These are phyloP conservation scores for Talaromyces piceae DNA, from an alignment of 2,329 filamentous ascomycete genomes.

Conservation along the genomic window DNA sequence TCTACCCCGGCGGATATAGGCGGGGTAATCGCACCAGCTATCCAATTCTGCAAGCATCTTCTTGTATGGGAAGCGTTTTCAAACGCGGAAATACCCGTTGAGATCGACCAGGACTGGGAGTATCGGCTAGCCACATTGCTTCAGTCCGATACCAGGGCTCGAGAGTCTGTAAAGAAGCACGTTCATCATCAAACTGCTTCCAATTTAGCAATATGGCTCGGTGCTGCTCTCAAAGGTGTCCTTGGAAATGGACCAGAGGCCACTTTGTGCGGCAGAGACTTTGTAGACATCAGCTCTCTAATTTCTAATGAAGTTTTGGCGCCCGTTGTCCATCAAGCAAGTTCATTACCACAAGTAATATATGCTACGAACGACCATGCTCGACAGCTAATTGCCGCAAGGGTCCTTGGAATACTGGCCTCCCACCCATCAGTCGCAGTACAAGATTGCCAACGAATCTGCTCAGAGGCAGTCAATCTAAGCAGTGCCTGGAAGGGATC, in stretches of 20 bases:
- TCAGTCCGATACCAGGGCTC: conserved; percentile 59
- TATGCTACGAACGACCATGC: conserved; percentile 62
- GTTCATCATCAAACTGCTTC: conserved; percentile 25
- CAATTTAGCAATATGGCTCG: conserved; percentile 30
- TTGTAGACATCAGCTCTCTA: conserved; percentile 50
- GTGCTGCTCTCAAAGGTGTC: conserved; percentile 40
- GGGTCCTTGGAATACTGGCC: conserved; percentile 66
- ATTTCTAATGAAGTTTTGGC: conserved; percentile 47
- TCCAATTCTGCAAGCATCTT: conserved; percentile 60
- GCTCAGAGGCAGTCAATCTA: conserved; percentile 42
- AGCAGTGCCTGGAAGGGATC: conserved; percentile 50
- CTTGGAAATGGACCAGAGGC: conserved; percentile 33
- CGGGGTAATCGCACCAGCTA: conserved; percentile 58
- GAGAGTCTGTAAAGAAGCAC: conserved; percentile 44
- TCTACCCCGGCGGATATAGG: conserved; percentile 24
- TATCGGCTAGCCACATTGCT: conserved; percentile 66
- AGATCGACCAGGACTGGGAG: conserved; percentile 76
- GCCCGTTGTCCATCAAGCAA: conserved; percentile 42
- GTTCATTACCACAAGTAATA: conserved; percentile 53
- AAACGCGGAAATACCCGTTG: conserved; percentile 37
- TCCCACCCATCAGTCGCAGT: conserved; percentile 50
- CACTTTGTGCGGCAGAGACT: conserved; percentile 40
- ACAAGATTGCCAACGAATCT: conserved; percentile 34
- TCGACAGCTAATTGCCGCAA: conserved; percentile 59
- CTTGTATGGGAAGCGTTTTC: conserved; percentile 51